Evolutionary conservation across 2,329 filamentous ascomycete species (phyloP), one percentile per base, ranked within the genome.

Genomic region (Alternaria viburni): DNA sequence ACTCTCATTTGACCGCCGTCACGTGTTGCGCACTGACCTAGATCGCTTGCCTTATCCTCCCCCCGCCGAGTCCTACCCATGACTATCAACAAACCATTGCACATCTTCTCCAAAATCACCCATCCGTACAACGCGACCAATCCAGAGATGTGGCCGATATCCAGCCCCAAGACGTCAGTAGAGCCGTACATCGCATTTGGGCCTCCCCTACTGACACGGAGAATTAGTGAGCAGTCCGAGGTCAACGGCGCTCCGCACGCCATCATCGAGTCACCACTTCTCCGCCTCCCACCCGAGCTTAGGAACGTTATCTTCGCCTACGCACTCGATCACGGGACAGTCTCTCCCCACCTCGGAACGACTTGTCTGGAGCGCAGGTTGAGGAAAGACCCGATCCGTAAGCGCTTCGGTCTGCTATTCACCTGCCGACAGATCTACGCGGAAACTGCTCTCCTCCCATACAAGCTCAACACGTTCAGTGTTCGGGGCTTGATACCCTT

Each of bases 231-330:
- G 10, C 32, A 36, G 32, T 1, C 32, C 32, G 15, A 36, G 0
- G 2, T n/a, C 2, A 1, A 36, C 2, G 6, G 7, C 4, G 11
- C 47, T 21, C 26, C 3, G 3, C 4, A 5, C 17, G 43, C 23
- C 7, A 7, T 19, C 13, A 12, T 23, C 2, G 9, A 6, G 1
- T 57, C 55, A 1, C 30, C 45, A 1, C 30, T 57, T 4, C 55
- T 57, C 2, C 32, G 45, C 28, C 55, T 57, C 2, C 46, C 45
- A 3, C 45, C 55, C 3, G 55, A 57, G 23, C 45, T 57, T 0
- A 21, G 55, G 2, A 21, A 57, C 21, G 12, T 17, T 4, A 57
- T 57, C 30, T 52, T 15, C 25, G 21, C 30, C 3, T 3, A 3
- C 32, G 32, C 15, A 9, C n/a, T 28, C 49, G 17, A 32, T 9